Evolutionary conservation across 2,329 filamentous ascomycete genomes (phyloP).

Genomic region (Rutstroemia sp.): DNA sequence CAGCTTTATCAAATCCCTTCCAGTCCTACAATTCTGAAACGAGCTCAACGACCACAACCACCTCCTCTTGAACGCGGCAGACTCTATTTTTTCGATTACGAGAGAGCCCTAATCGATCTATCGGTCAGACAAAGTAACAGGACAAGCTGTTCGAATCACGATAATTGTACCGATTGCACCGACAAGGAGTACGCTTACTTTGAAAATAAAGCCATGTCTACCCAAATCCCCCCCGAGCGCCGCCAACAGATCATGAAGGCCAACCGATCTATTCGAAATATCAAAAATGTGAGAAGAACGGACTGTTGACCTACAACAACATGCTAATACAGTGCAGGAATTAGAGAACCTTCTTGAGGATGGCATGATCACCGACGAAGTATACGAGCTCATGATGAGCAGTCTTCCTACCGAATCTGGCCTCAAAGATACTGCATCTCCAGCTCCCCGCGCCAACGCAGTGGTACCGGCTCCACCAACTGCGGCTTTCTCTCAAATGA

Average conservation of each 20-base stretch:
- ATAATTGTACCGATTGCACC: conserved; percentile 21
- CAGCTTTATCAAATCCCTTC: conserved; percentile 7
- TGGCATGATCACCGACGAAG: conserved; percentile 66
- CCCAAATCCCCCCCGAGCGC: conserved; percentile 24
- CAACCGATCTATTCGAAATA: conserved; percentile 29
- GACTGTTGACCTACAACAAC: neutral
- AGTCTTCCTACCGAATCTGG: conserved; percentile 67
- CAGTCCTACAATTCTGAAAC: conserved; percentile 5
- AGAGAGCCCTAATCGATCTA: conserved; percentile 1
- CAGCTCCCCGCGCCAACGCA: conserved; percentile 12
- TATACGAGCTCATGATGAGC: conserved; percentile 66
- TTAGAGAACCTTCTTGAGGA: conserved; percentile 83
- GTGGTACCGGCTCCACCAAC: conserved; percentile 33
- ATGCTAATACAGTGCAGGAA: conserved; percentile 51
- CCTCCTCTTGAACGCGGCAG: conserved; percentile 1
- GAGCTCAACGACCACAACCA: neutral
- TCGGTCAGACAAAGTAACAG: conserved; percentile 1
- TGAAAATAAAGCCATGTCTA: conserved; percentile 24
- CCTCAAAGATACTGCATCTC: conserved; percentile 31
- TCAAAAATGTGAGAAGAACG: conserved; percentile 28
- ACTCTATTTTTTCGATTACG: conserved; percentile 6
- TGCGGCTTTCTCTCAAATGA: conserved; percentile 17
- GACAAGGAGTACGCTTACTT: conserved; percentile 19
- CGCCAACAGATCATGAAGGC: conserved; percentile 29
- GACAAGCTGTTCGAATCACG: conserved; percentile 1